A percentile compares a stretch with the other conserved stretches of the same genome.
These are phyloP conservation scores for Bipolaris oryzae DNA, from an alignment of 2,329 filamentous ascomycete genomes.

Conservation along the genomic window DNA sequence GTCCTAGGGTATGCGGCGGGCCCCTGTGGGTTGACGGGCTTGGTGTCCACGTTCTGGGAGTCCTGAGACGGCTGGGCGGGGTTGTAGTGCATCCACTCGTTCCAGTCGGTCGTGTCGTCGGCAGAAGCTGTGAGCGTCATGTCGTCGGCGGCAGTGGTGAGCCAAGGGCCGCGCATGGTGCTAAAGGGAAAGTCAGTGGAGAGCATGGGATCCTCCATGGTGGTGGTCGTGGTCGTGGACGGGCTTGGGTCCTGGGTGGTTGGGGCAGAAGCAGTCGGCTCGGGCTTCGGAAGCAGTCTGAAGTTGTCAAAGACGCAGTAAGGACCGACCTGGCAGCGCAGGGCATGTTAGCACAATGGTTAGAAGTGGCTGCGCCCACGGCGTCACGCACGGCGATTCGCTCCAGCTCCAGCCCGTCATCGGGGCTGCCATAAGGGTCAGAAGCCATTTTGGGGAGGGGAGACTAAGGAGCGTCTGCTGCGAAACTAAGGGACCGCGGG, in stretches of 20 bases:
- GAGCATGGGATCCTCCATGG: conserved; percentile 46
- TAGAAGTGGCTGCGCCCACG: conserved; percentile 7
- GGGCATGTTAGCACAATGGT: conserved; percentile 34
- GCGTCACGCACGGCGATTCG: conserved; percentile 47
- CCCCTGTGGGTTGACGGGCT: conserved; percentile 34
- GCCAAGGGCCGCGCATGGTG: conserved; percentile 43
- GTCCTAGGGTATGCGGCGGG: conserved; percentile 37
- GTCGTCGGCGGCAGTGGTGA: conserved; percentile 43
- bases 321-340: conserved; percentile 42
- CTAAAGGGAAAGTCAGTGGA: conserved; percentile 43
- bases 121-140: conserved; percentile 39
- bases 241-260: conserved; percentile 13
- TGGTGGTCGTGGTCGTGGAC: conserved; percentile 4
- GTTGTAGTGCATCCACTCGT: conserved; percentile 57
- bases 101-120: conserved; percentile 49
- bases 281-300: conserved; percentile 32
- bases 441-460: conserved; percentile 30
- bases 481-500: not conserved
- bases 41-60: conserved; percentile 26
- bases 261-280: conserved; percentile 13
- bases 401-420: conserved; percentile 47
- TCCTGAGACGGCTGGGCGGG: conserved; percentile 46
- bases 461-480: not conserved
- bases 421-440: conserved; percentile 35
- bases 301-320: conserved; percentile 49